These are phyloP conservation scores for Boletellus ananas DNA, from an alignment of 768 basidiomycete genomes.

Conservation along the genomic window DNA sequence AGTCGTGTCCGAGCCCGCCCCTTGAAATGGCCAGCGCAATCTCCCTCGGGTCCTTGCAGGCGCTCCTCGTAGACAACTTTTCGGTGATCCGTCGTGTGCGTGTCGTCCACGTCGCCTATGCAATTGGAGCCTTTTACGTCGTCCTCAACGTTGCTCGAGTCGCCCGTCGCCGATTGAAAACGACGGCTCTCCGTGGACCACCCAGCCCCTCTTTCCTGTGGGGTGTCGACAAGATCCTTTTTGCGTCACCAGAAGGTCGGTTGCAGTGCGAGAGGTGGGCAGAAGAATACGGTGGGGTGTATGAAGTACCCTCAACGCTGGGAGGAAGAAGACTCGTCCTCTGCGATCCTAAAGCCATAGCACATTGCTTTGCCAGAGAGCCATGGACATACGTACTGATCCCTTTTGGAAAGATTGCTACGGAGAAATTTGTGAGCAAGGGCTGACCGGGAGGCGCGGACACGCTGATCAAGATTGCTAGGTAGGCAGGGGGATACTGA, in stretches of 20 bases:
- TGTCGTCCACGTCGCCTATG: constrained; percentile 1
- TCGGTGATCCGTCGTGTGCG: not conserved
- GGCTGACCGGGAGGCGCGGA: too few species aligned
- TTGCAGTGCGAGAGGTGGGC: constrained; percentile 45
- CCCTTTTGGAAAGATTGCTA: constrained; percentile 17
- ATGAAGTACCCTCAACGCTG: too few species aligned
- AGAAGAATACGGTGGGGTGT: constrained; percentile 41
- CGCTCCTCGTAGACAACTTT: too few species aligned
- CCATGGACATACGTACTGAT: constrained; percentile 35
- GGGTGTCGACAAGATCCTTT: constrained; percentile 5
- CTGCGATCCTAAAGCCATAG: constrained; percentile 47
- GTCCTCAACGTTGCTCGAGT: constrained; percentile 4
- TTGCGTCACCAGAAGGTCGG: constrained; percentile 24
- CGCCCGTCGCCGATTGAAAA: constrained; percentile 8
- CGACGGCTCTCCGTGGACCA: constrained; percentile 23
- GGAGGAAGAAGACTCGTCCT: constrained; percentile 12
- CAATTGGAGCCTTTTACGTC: constrained; percentile 4
- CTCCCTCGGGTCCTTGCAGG: too few species aligned
- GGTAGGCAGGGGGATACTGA: constrained; percentile 37
- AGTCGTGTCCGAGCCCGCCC: too few species aligned
- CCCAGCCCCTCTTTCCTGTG: constrained; percentile 15
- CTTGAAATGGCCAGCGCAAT: too few species aligned
- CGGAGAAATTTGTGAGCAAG: constrained; percentile 25
- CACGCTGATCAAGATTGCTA: constrained; percentile 5
- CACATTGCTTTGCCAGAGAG: constrained; percentile 49